Evolutionary conservation across 1,284 basidiomycete genomes (phyloP).

Genomic region (Rhodotorula sp.): DNA sequence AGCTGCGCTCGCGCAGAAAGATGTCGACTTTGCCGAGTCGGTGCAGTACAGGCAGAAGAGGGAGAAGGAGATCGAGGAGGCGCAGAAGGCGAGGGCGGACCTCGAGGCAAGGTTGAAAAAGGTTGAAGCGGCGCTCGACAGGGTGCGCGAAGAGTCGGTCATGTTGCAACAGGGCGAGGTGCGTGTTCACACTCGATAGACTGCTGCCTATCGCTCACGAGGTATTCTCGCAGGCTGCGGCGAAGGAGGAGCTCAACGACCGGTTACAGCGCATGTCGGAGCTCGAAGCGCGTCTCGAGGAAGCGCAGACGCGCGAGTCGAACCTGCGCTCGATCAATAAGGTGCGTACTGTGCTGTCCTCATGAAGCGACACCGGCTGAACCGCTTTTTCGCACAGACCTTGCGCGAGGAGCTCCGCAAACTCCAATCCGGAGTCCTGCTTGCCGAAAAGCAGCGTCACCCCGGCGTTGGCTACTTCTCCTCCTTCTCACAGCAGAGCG

Average conservation of each 20-base stretch:
- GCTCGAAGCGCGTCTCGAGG: conserved; percentile 56
- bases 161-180: conserved; percentile 52
- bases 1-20: conserved; percentile 58
- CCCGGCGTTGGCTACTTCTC: conserved; percentile 83
- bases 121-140: conserved; percentile 52
- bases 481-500: conserved; percentile 20
- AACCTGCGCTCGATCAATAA: conserved; percentile 71
- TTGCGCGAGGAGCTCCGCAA: conserved; percentile 88
- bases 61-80: conserved; percentile 58
- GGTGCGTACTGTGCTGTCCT: conserved; percentile 52
- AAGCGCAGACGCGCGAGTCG: conserved; percentile 62
- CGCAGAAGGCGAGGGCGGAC: conserved; percentile 56
- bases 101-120: conserved; percentile 50
- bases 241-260: conserved; percentile 50
- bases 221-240: conserved; percentile 44
- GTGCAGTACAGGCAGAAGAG: conserved; percentile 53
- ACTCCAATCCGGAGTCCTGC: conserved; percentile 80
- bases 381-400: conserved; percentile 56
- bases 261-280: conserved; percentile 46
- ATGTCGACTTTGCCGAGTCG: conserved; percentile 55
- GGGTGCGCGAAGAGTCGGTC: conserved; percentile 52
- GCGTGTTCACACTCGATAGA: conserved; percentile 23
- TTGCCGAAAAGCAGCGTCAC: conserved; percentile 83
- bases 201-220: background rate
- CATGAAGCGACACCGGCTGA: background rate